Evolutionary conservation across 805 yeast species (phyloP).

Genomic region (Kazachstania taianensis): DNA sequence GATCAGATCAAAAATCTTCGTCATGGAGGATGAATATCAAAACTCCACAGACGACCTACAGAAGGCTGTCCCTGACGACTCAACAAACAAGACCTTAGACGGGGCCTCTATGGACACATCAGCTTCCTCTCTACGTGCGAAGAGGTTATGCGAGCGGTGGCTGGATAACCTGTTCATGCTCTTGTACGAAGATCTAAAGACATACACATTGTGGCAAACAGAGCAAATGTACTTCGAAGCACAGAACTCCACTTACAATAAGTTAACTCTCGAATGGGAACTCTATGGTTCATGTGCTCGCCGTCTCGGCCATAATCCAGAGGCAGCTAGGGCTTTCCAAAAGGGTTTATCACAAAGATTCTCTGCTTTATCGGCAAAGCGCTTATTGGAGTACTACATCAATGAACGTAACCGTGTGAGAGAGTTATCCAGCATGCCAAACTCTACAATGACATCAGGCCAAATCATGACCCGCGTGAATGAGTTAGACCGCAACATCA

Average conservation of each 20-base stretch:
- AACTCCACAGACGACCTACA: conserved; percentile 17
- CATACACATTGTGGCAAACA: conserved; percentile 89
- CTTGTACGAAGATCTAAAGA: conserved; percentile 64
- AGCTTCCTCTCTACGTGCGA: conserved; percentile 38
- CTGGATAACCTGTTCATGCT: conserved; percentile 63
- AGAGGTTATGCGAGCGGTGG: conserved; percentile 68
- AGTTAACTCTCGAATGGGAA: conserved; percentile 86
- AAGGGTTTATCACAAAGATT: conserved; percentile 65
- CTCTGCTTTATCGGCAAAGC: conserved; percentile 69
- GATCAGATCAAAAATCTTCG: conserved; percentile 52
- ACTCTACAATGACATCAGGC: conserved; percentile 21
- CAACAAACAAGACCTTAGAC: background rate
- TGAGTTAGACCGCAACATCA: conserved; percentile 41
- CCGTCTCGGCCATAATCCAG: conserved; percentile 76
- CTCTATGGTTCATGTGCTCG: conserved; percentile 76
- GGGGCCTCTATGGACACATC: conserved; percentile 5
- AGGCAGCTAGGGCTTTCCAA: conserved; percentile 77
- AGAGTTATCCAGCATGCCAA: conserved; percentile 11
- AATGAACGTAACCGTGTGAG: conserved; percentile 34
- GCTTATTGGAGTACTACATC: conserved; percentile 56
- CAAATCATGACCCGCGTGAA: conserved; percentile 27
- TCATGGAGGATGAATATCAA: conserved; percentile 55
- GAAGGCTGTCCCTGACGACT: background rate
- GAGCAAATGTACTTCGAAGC: conserved; percentile 83
- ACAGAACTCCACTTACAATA: conserved; percentile 69